Evolutionary conservation across 208 protist species (phyloP).

Genomic region (Wallacemonas rigidus): DNA sequence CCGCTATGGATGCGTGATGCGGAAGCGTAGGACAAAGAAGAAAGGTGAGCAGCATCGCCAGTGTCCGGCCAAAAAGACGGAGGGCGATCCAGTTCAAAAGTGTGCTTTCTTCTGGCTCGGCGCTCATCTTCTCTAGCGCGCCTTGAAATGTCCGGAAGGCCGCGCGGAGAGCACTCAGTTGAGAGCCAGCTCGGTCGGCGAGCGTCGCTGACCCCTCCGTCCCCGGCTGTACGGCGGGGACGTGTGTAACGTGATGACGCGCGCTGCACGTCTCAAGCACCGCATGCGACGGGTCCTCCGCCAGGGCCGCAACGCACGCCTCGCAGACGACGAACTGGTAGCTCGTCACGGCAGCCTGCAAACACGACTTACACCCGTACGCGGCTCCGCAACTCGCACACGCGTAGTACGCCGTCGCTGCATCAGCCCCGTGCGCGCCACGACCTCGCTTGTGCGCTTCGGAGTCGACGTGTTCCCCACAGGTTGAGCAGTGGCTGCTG

Average conservation of each 20-base stretch:
- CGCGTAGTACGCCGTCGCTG: constrained; percentile 20
- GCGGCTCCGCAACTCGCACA: constrained; percentile 33
- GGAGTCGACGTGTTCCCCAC: background rate
- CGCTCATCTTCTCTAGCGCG: background rate
- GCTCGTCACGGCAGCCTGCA: constrained; percentile 29
- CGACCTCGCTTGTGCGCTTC: background rate
- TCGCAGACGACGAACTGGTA: constrained; percentile 51
- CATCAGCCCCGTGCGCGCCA: constrained; percentile 4
- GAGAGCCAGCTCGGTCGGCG: background rate
- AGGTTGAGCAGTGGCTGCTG: constrained; percentile 1
- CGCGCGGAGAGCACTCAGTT: background rate
- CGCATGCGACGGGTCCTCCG: background rate
- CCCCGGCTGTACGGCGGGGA: too few species aligned
- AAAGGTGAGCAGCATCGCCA: constrained; percentile 11
- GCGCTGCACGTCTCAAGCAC: too few species aligned
- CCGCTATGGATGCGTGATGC: background rate
- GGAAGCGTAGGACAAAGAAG: background rate
- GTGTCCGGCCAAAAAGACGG: constrained; percentile 2
- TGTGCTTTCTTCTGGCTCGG: background rate
- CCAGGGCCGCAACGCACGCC: background rate
- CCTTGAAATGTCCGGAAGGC: background rate
- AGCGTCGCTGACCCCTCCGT: too few species aligned
- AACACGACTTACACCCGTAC: constrained; percentile 49
- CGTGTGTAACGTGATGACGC: too few species aligned
- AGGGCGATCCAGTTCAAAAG: constrained; percentile 12